phyloP scores from a whole-genome alignment of 768 basidiomycete genomes.

The Harrya chromipes region DNA sequence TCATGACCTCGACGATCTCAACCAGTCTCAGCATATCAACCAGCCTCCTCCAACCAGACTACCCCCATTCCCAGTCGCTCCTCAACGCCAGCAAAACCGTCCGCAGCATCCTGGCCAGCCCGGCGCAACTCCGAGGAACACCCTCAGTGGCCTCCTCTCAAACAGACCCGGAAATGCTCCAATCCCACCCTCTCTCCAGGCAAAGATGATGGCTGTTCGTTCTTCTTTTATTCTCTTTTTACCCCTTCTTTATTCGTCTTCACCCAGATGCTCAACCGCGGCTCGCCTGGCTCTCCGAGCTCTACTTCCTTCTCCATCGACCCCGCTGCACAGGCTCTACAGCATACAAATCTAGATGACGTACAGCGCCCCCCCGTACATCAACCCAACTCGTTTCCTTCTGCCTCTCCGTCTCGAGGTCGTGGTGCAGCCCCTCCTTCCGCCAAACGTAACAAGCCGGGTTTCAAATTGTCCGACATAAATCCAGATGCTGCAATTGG shows the following conservation, averaged over 20 bases:
- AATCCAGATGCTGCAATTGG: conserved; percentile 48
- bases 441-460: conserved; percentile 46
- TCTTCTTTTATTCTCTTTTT: neutral
- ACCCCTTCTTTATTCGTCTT: conserved; percentile 15
- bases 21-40: neutral
- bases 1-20: conserved; percentile 13
- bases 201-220: conserved; percentile 89
- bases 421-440: conserved; percentile 34
- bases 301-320: conserved; percentile 36
- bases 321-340: conserved; percentile 38
- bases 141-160: conserved; percentile 42
- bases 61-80: neutral
- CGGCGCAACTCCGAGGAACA: conserved; percentile 21
- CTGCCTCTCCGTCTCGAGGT: conserved; percentile 26
- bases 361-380: conserved; percentile 29
- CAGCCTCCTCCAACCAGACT: neutral
- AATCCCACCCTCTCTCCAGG: conserved; percentile 86
- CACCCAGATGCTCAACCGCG: conserved; percentile 48
- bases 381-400: conserved; percentile 36
- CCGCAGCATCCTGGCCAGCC: conserved; percentile 15
- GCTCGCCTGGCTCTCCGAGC: conserved; percentile 24
- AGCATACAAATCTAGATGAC: conserved; percentile 35
- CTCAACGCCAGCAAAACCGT: conserved; percentile 15
- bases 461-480: conserved; percentile 64
- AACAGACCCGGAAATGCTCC: conserved; percentile 51